Base-by-base conservation (phyloP, 1,284 basidiomycete genomes). In the Acaromyces ingoldii region DNA sequence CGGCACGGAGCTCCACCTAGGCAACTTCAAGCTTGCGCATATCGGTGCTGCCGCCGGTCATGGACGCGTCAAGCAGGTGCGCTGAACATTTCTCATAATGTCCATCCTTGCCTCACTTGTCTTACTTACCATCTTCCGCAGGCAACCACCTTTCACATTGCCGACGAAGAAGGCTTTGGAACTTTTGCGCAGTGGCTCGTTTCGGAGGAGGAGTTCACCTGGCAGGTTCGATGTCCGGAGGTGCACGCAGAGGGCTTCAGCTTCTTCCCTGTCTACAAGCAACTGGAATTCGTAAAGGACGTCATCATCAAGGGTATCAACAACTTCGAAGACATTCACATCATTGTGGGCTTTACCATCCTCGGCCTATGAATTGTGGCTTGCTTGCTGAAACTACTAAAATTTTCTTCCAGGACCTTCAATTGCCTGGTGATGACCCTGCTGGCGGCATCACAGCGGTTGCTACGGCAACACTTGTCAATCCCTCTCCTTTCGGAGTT, bases 401-500 rank as follows among this genome's bases (percentile, higher is more conserved):
- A n/a, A n/a, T n/a, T n/a, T n/a, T n/a, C n/a, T n/a, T n/a, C n/a
- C n/a, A n/a, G 11, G 82, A 87, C 61, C 81, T 89, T 62, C 81
- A 84, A 67, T 77, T 89, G n/a, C 87, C 87, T 1, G 82, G 82
- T 37, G 85, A 88, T 65, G 81, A 82, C 71, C 82, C 84, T 1
- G 77, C 76, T 0, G 85, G 85, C 38, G 87, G 87, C 29, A 84
- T 89, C 65, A 76, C 85, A 65, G 85, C 85, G 58, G 67, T 79
- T 29, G 82, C 85, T 13, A 77, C 80, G 11, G 87, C 84, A 0
- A 70, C 78, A 47, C 70, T 89, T 39, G 79, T 72, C 39, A 89
- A 89, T 68, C 80, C 82, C 19, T 87, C 85, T 82, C 84, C 86
- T 1, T 88, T 89, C 70, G 78, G 81, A 33, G 79, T 89, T 49